Evolutionary conservation across 345 rosid genomes (phyloP), one percentile per base, ranked within the genome.

Genomic region (Eutrema japonicum): DNA sequence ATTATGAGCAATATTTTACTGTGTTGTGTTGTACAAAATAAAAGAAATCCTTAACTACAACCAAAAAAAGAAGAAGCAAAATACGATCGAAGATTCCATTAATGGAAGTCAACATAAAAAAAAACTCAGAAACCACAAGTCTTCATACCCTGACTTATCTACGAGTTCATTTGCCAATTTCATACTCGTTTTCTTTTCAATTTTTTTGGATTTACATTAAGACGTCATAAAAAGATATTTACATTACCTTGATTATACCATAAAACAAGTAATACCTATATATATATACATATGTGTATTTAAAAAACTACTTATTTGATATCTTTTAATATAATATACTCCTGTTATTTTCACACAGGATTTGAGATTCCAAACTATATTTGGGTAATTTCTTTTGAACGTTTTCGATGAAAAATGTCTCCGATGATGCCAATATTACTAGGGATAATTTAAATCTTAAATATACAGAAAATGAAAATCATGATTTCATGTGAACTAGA

Each of bases 71-170:
- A n/a, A 7, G 16, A 10, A 52, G 5, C 36, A 36, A 43, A 35
- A 5, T 11, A 55, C 10, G 4, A 52, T n/a, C 46, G 49, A 64
- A 71, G 30, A 35, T 54, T 61, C 54, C 40, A 37, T 10, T 46
- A 14, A 27, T 12, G n/a, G 35, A 64, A 55, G 71, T 73, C 77
- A 73, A 65, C 65, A 65, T 40, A 54, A 63, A 26, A 16, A 16
- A 16, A 32, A 45, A 55, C 30, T 58, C 55, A 53, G 38, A 53
- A 64, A 46, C 32, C 64, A 45, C 70, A 64, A 54, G 77, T 73
- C 64, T 54, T 64, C 32, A 3, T 37, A 38, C 56, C 58, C 26
- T 47, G 66, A 73, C 66, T 55, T 65, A n/a, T 26, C 8, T 14
- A 65, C n/a, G 45, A 47, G 66, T 65, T 64, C 42, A 73, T 8